Conservation (phyloP, 305 asterid species). For the Plantago coronopus region DNA sequence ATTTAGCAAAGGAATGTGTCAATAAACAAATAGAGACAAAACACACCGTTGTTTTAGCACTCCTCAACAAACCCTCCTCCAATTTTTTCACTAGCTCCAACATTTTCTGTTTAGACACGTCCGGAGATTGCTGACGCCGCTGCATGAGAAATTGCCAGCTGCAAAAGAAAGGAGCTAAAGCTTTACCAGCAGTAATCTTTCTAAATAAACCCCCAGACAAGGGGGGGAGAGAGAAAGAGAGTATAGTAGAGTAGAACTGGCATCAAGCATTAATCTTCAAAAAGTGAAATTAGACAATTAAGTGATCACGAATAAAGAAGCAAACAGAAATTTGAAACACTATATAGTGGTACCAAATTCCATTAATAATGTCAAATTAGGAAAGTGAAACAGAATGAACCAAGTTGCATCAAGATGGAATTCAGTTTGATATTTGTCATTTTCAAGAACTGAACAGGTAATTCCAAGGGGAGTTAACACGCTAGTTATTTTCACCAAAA, state of each 20-base stretch:
- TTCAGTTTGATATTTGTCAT: not conserved
- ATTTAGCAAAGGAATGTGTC: constrained; percentile 13
- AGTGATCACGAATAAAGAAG: not conserved
- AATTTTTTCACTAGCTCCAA: constrained; percentile 73
- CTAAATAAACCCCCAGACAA: too few relatives aligned
- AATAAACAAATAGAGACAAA: constrained; percentile 14
- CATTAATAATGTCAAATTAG: too few relatives aligned
- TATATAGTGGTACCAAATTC: too few relatives aligned
- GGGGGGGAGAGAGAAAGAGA: too few relatives aligned
- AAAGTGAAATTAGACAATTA: not conserved
- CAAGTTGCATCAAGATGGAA: not conserved
- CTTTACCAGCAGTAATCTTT: too few relatives aligned
- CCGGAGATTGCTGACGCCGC: constrained; percentile 58
- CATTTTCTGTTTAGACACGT: constrained; percentile 49
- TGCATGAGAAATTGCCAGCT: constrained; percentile 65
- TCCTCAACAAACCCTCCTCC: constrained; percentile 76
- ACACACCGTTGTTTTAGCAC: constrained; percentile 69
- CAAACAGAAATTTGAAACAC: not conserved
- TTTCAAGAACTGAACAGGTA: not conserved
- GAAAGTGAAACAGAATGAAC: too few relatives aligned
- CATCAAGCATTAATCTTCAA: not conserved
- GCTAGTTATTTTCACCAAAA: too few relatives aligned
- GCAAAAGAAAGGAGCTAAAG: constrained; percentile 22
- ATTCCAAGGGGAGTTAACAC: not conserved
- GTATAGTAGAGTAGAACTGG: too few relatives aligned